These are phyloP conservation scores for Spathaspora sp. DNA, from an alignment of 805 yeast species.

Conservation along the genomic window DNA sequence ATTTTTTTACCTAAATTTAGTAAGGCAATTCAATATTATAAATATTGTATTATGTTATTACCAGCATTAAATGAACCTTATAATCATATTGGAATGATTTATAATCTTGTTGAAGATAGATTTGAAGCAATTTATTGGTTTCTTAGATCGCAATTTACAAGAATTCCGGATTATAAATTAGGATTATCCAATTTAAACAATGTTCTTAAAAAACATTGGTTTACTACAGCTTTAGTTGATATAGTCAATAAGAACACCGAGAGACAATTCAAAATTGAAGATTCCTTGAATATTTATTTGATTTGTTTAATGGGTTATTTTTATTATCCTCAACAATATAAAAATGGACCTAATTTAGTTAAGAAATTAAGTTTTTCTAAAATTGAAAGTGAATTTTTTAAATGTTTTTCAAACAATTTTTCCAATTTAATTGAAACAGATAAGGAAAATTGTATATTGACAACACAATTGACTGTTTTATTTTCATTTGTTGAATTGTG, in stretches of 20 bases:
- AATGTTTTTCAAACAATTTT: slow-evolving; percentile 11
- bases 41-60: slow-evolving; percentile 50
- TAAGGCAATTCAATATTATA: slow-evolving; percentile 34
- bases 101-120: slow-evolving; percentile 40
- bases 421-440: slow-evolving; percentile 8
- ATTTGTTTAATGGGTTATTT: slow-evolving; percentile 40
- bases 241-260: slow-evolving; percentile 7
- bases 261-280: slow-evolving; percentile 12
- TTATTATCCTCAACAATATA: slow-evolving; percentile 34
- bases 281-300: slow-evolving; percentile 20
- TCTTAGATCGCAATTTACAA: slow-evolving; percentile 52
- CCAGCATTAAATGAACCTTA: slow-evolving; percentile 71
- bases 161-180: slow-evolving; percentile 42
- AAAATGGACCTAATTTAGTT: slow-evolving; percentile 15
- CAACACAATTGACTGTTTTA: slow-evolving; percentile 20
- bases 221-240: slow-evolving; percentile 23
- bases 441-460: slow-evolving; percentile 13
- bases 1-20: slow-evolving; percentile 28
- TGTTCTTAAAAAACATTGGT: slow-evolving; percentile 34
- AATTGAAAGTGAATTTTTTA: slow-evolving; percentile 21
- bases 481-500: slow-evolving; percentile 17
- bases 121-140: slow-evolving; percentile 50
- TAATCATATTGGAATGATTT: slow-evolving; percentile 52
- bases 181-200: slow-evolving; percentile 46
- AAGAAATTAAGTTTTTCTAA: slow-evolving; percentile 19